These are phyloP conservation scores for Lanzia echinophila DNA, from an alignment of 2,329 filamentous ascomycete species.

Conservation along the genomic window DNA sequence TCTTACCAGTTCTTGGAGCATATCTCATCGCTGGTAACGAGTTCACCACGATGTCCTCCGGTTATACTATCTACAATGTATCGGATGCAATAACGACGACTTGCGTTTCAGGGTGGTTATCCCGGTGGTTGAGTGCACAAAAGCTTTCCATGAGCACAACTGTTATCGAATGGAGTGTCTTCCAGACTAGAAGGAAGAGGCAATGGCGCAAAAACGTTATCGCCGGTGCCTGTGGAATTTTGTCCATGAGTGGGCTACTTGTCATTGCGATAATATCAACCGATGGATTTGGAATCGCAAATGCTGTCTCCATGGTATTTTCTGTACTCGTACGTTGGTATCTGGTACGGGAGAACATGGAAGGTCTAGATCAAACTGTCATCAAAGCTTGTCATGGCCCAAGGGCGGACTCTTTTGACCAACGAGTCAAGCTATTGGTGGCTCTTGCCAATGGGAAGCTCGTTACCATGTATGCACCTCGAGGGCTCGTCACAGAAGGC, in stretches of 20 bases:
- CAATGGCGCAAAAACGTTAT: not conserved
- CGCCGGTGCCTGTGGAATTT: not conserved
- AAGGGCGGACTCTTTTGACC: not conserved
- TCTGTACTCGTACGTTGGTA: conserved; percentile 8
- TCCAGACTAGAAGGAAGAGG: not conserved
- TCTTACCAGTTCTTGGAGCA: conserved; percentile 12
- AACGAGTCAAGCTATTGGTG: not conserved
- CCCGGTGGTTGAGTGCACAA: conserved; percentile 7
- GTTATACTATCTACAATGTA: conserved; percentile 13
- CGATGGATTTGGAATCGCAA: not conserved
- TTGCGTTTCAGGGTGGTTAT: conserved; percentile 11
- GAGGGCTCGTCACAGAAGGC: no score
- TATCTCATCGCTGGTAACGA: conserved; percentile 10
- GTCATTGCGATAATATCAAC: not conserved
- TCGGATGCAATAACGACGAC: conserved; percentile 11
- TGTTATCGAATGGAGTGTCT: conserved; percentile 5
- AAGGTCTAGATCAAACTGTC: not conserved
- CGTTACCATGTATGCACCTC: not conserved
- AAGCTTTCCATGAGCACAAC: conserved; percentile 4
- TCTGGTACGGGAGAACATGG: conserved; percentile 3
- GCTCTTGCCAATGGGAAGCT: not conserved
- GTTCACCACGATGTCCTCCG: conserved; percentile 4
- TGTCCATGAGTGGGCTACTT: not conserved
- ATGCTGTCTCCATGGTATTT: not conserved
- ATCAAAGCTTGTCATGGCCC: not conserved